phyloP scores from a whole-genome alignment of 225 moss, liverwort and hornwort species.

The Neckera pumila region DNA sequence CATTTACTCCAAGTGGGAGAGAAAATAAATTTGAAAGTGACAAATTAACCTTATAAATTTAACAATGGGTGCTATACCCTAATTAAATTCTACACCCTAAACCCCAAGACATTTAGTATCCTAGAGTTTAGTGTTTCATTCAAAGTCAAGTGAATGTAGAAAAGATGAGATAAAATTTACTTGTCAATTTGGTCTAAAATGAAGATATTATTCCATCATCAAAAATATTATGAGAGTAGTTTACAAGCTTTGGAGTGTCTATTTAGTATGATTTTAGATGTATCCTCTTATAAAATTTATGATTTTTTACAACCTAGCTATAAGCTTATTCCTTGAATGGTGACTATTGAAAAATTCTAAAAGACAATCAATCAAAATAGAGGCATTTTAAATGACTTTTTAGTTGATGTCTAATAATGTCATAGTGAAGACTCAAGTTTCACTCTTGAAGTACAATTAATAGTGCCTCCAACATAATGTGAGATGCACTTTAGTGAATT shows the following conservation, averaged over 20 bases:
- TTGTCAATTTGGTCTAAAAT: neutral
- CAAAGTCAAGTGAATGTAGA: no score
- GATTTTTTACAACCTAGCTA: accelerated
- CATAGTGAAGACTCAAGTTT: accelerated
- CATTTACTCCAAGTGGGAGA: neutral
- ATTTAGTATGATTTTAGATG: neutral
- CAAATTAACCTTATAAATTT: neutral
- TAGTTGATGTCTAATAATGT: neutral
- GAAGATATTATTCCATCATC: neutral
- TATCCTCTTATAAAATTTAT: neutral
- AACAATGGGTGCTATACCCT: neutral
- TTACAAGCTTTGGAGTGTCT: accelerated
- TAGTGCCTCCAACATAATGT: neutral
- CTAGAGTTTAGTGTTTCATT: neutral
- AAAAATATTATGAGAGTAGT: neutral
- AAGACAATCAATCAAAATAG: neutral
- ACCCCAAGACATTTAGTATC: neutral
- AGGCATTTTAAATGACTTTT: neutral
- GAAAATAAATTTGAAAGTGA: neutral
- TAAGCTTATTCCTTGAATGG: neutral
- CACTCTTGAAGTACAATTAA: neutral
- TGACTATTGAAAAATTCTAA: neutral
- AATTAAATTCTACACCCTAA: neutral
- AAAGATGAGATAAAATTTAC: neutral
- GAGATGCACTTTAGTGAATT: neutral